These are phyloP conservation scores for Backusella westeae DNA, from an alignment of 192 early-diverging fungal genomes.

Conservation along the genomic window DNA sequence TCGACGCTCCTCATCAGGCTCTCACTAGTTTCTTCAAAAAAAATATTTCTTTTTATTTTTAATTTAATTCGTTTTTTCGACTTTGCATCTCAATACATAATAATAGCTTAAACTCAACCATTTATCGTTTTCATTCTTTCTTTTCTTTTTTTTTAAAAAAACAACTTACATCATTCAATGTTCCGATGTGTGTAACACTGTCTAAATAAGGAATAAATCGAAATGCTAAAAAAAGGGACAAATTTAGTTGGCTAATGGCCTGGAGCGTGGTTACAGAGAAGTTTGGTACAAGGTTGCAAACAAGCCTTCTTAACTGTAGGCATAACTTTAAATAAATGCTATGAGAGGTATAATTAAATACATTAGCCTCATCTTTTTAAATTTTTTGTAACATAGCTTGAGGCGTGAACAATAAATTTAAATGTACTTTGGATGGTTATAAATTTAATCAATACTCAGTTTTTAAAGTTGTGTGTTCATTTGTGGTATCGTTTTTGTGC, in stretches of 20 bases:
- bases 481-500: not conserved
- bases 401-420: not conserved
- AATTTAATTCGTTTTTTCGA: not conserved
- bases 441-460: not conserved
- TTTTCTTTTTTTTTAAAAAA: not conserved
- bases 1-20: not conserved
- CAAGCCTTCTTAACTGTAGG: not conserved
- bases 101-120: not conserved
- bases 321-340: not conserved
- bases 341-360: not conserved
- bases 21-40: not conserved
- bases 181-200: not conserved
- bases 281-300: not conserved
- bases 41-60: not conserved
- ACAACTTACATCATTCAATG: not conserved
- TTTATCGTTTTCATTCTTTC: not conserved
- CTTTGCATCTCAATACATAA: not conserved
- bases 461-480: not conserved
- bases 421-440: not conserved
- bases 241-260: not conserved
- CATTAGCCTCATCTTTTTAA: not conserved
- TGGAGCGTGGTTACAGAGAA: not conserved
- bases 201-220: not conserved
- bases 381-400: not conserved
- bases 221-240: not conserved